Conservation (phyloP, 2,329 filamentous ascomycete genomes). For the Spiromastix sp. region DNA sequence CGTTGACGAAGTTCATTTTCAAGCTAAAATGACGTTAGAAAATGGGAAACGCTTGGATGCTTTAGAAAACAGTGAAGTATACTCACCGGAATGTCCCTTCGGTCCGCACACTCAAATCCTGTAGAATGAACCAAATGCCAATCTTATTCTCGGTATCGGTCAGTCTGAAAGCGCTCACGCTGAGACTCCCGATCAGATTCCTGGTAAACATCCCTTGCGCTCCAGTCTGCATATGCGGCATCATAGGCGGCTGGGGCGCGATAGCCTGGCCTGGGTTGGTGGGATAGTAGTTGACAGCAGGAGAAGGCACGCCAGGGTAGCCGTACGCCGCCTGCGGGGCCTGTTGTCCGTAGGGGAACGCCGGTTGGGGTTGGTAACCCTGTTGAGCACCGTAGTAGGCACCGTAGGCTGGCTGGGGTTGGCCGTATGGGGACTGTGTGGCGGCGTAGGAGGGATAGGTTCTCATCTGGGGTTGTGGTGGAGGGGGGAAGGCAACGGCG, state of each 20-base stretch:
- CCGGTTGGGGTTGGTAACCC: slow-evolving; percentile 19
- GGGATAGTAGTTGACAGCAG: slow-evolving; percentile 6
- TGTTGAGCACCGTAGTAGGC: slow-evolving; percentile 23
- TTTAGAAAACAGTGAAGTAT: not conserved
- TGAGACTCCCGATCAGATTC: slow-evolving; percentile 86
- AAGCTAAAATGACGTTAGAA: slow-evolving; percentile 32
- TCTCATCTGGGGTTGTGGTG: slow-evolving; percentile 27
- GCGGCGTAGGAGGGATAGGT: slow-evolving; percentile 27
- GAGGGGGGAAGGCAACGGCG: slow-evolving; percentile 60
- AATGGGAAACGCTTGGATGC: too few relatives aligned
- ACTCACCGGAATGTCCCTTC: slow-evolving; percentile 80
- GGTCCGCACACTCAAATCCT: slow-evolving; percentile 87
- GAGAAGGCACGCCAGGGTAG: slow-evolving; percentile 14
- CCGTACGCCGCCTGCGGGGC: slow-evolving; percentile 20
- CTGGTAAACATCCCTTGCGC: slow-evolving; percentile 83
- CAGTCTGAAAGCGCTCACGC: slow-evolving; percentile 77
- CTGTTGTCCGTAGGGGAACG: slow-evolving; percentile 26
- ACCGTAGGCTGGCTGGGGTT: slow-evolving; percentile 27
- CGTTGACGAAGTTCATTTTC: slow-evolving; percentile 74
- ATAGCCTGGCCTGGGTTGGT: slow-evolving; percentile 6
- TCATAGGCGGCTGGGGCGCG: slow-evolving; percentile 7
- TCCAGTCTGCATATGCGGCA: slow-evolving; percentile 26
- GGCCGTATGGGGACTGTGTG: slow-evolving; percentile 32
- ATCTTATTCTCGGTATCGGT: slow-evolving; percentile 68
- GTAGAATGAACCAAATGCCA: slow-evolving; percentile 93